phyloP scores from a whole-genome alignment of 1,284 basidiomycete species.

The Boletus semigastroideus region DNA sequence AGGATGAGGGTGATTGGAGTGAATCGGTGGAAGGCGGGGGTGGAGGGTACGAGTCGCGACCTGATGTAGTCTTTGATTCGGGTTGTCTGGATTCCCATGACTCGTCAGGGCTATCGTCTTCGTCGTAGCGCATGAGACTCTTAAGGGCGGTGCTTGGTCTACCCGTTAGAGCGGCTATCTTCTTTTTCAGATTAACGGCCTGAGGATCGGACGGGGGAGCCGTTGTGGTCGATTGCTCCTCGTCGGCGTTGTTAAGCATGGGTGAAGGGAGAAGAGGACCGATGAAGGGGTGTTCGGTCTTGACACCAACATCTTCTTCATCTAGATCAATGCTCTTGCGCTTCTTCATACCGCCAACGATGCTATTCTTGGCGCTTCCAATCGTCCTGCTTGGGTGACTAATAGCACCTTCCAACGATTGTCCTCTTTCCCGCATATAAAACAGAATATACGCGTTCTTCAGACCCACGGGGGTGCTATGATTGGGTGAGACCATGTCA shows the following conservation, averaged over 20 bases:
- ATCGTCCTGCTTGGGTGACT: constrained; percentile 24
- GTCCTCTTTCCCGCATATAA: constrained; percentile 81
- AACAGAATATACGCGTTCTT: constrained; percentile 93
- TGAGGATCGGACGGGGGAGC: constrained; percentile 50
- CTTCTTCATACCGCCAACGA: constrained; percentile 64
- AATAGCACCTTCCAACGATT: constrained; percentile 64
- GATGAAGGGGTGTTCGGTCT: constrained; percentile 54
- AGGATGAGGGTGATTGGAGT: constrained; percentile 23
- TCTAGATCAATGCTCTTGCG: constrained; percentile 46
- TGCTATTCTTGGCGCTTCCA: constrained; percentile 34
- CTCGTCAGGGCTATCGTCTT: constrained; percentile 45
- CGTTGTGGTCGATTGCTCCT: constrained; percentile 6
- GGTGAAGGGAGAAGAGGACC: constrained; percentile 62
- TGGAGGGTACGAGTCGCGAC: constrained; percentile 21
- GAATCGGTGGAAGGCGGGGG: constrained; percentile 31
- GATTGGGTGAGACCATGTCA: constrained; percentile 60
- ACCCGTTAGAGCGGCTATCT: constrained; percentile 51
- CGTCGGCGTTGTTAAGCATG: constrained; percentile 17
- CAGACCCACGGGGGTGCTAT: constrained; percentile 52
- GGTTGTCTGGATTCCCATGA: constrained; percentile 22
- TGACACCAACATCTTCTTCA: constrained; percentile 50
- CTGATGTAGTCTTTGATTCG: constrained; percentile 28
- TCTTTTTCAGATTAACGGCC: constrained; percentile 56
- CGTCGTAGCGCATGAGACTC: constrained; percentile 54
- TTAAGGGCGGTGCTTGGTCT: constrained; percentile 44